Evolutionary conservation across 2,329 filamentous ascomycete species (phyloP).

Genomic region (Rutstroemia sp.): DNA sequence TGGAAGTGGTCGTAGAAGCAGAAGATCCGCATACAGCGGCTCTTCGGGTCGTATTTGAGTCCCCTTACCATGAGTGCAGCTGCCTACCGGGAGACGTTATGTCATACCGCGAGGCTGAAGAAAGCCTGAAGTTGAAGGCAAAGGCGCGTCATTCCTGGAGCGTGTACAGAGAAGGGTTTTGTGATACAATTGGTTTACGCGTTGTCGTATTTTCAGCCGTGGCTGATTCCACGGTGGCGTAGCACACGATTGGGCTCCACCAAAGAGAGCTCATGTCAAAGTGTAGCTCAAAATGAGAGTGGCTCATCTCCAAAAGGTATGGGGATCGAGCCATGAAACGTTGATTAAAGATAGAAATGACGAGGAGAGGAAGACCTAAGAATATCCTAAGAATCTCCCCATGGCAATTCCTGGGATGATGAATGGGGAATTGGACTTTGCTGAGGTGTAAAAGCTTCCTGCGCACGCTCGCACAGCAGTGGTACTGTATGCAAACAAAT

Average conservation of each 20-base stretch:
- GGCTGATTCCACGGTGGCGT: conserved; percentile 1
- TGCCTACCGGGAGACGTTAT: not conserved
- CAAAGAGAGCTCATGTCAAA: not conserved
- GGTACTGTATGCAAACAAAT: not conserved
- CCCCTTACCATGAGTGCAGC: too few relatives aligned
- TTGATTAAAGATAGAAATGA: not conserved
- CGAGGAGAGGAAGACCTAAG: too few relatives aligned
- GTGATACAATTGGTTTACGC: conserved; percentile 1
- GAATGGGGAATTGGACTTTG: too few relatives aligned
- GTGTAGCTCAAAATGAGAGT: not conserved
- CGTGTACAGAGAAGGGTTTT: not conserved
- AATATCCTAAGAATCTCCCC: too few relatives aligned
- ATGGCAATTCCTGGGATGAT: too few relatives aligned
- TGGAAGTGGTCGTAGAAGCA: too few relatives aligned
- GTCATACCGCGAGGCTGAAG: conserved; percentile 3
- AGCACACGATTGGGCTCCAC: not conserved
- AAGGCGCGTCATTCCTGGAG: not conserved
- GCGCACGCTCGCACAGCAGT: not conserved
- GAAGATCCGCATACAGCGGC: not conserved
- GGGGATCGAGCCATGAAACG: not conserved
- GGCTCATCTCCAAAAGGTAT: not conserved
- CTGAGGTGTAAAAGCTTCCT: too few relatives aligned
- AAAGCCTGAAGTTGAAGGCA: conserved; percentile 1
- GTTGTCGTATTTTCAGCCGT: conserved; percentile 5
- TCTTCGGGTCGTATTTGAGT: not conserved